These are phyloP conservation scores for Fusarium sp. DNA, from an alignment of 2,329 filamentous ascomycete species.

Conservation along the genomic window DNA sequence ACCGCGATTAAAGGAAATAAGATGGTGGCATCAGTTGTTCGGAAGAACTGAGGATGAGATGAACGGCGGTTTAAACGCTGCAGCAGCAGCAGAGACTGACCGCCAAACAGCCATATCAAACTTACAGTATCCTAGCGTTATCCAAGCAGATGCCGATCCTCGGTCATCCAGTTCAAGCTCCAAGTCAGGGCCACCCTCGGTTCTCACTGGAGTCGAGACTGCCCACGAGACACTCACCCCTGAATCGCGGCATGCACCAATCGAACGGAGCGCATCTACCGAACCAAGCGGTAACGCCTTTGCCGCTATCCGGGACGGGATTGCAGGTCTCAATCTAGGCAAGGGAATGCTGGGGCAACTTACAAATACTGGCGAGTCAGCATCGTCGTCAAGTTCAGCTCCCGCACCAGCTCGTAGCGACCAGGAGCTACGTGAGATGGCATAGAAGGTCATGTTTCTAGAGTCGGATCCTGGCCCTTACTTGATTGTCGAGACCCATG, in stretches of 20 bases:
- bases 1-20: constrained; percentile 77
- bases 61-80: constrained; percentile 74
- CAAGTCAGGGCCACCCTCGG: constrained; percentile 57
- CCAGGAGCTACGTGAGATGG: constrained; percentile 58
- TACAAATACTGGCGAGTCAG: constrained; percentile 39
- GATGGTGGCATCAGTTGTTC: constrained; percentile 94
- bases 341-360: constrained; percentile 54
- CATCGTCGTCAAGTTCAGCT: constrained; percentile 24
- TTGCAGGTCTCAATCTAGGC: constrained; percentile 59
- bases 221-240: constrained; percentile 63
- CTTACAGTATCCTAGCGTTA: constrained; percentile 44
- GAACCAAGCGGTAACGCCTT: constrained; percentile 55
- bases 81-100: constrained; percentile 60
- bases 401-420: constrained; percentile 45
- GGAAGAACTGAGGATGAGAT: constrained; percentile 90
- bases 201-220: constrained; percentile 68
- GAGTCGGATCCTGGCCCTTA: constrained; percentile 46
- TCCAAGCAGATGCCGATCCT: constrained; percentile 40
- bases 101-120: constrained; percentile 50
- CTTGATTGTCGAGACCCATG: constrained; percentile 44
- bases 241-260: constrained; percentile 45
- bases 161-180: constrained; percentile 47
- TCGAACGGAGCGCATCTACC: constrained; percentile 57
- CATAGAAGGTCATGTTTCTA: constrained; percentile 55
- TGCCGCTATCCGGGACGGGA: constrained; percentile 57